Conservation (phyloP, 176 grass and related monocot species). For the Carex littledalei region DNA sequence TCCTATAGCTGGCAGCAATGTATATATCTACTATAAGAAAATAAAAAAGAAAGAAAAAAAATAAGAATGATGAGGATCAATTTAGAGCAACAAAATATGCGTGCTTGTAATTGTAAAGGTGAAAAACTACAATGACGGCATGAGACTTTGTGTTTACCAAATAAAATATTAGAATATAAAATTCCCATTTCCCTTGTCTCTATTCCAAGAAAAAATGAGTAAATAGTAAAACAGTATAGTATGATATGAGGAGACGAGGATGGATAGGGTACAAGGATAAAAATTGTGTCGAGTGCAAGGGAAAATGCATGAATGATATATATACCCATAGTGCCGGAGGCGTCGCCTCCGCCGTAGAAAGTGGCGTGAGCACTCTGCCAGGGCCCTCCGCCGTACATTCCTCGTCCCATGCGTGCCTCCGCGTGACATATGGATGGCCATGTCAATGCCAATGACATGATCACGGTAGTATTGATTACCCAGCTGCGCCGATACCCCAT, state of each 20-base stretch:
- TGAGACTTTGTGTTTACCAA: too few relatives aligned
- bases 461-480: neutral
- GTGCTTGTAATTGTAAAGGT: too few relatives aligned
- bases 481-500: neutral
- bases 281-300: too few relatives aligned
- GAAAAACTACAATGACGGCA: too few relatives aligned
- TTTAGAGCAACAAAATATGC: too few relatives aligned
- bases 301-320: neutral
- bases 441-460: neutral
- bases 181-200: neutral
- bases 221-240: neutral
- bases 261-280: neutral
- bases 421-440: neutral
- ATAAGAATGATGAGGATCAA: neutral
- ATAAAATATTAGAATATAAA: too few relatives aligned
- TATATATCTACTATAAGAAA: neutral
- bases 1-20: neutral
- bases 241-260: neutral
- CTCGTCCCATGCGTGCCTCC: slow-evolving; percentile 30
- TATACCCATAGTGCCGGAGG: slow-evolving; percentile 86
- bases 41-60: neutral
- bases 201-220: too few relatives aligned
- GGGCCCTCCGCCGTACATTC: slow-evolving; percentile 31
- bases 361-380: slow-evolving; percentile 91
- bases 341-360: slow-evolving; percentile 94